Evolutionary conservation across 805 yeast species (phyloP), one percentile per base, ranked within the genome.

Genomic region (Cyberlindnera maclurae): DNA sequence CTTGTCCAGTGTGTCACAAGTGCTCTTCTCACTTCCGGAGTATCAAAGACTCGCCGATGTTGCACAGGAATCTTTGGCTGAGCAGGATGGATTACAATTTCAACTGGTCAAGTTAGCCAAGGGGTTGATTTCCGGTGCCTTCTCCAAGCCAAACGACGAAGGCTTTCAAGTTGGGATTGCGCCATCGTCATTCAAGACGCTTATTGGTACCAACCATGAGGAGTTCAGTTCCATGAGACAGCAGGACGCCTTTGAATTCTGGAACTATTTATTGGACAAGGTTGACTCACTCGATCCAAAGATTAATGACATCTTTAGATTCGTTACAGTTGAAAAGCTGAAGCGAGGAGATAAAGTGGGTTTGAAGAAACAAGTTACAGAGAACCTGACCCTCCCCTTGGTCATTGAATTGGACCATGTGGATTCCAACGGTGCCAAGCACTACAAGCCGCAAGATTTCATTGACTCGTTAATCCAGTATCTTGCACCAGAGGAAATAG

Each of bases 161-260:
- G 56, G 59, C 2, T 85, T 79, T 57, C 93, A 86, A 54, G 54
- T 65, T 30, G 97, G 97, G 5, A 70, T 93, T 15, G 73, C 76
- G 37, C 96, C 96, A 0, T 65, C 75, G 1, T 70, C 82, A 34
- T 79, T 93, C 60, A 90, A 90, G 57, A 65, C 75, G 8, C 63
- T 87, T 18, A 67, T 93, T 37, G 96, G 96, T 4, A 71, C 72
- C 36, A 75, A 76, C 28, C 94, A 93, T 58, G 68, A 68, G 13
- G 98, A 93, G 53, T 93, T 93, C 51, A 69, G 79, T 33, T 79
- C 95, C 0, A 84, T 80, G 70, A 76, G 79, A 49, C 99, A 93
- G 57, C 98, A 93, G 59, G 99, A 93, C 64, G 93, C 97, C 0
- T 83, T 79, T 65, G 98, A 93, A 58, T 93, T 88, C 55, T 73